These are phyloP conservation scores for Takashimella koratensis DNA, from an alignment of 1,284 basidiomycete species.

Conservation along the genomic window DNA sequence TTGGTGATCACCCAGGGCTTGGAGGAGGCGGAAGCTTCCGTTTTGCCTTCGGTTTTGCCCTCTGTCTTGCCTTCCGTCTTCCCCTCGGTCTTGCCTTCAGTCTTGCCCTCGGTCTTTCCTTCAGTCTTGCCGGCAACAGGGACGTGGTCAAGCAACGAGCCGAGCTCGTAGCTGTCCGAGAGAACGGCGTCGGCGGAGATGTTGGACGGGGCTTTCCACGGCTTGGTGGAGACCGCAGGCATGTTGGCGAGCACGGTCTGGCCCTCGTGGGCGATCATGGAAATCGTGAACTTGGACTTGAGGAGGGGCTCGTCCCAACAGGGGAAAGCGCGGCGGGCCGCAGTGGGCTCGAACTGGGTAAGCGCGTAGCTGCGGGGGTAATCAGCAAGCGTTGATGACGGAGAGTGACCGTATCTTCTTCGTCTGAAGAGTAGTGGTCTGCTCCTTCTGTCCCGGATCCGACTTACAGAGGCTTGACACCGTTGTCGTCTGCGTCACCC, in stretches of 20 bases:
- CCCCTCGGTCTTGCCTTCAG: slow-evolving; percentile 46
- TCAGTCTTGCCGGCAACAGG: slow-evolving; percentile 31
- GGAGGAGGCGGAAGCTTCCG: slow-evolving; percentile 29
- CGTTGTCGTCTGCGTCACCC: slow-evolving; percentile 52
- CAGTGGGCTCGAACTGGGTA: slow-evolving; percentile 80
- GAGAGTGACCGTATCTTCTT: no score
- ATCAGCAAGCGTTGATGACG: no score
- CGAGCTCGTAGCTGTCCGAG: slow-evolving; percentile 43
- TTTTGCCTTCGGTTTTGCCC: slow-evolving; percentile 35
- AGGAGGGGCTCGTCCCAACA: slow-evolving; percentile 89
- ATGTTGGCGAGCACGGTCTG: slow-evolving; percentile 77
- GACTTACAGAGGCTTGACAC: slow-evolving; percentile 48
- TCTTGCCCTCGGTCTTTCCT: slow-evolving; percentile 41
- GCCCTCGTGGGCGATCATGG: slow-evolving; percentile 72
- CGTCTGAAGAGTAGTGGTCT: no score
- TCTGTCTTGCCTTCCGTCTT: slow-evolving; percentile 41
- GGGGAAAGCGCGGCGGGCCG: slow-evolving; percentile 76
- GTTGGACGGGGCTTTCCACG: slow-evolving; percentile 42
- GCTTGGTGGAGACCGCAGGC: slow-evolving; percentile 61
- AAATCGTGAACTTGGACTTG: slow-evolving; percentile 80
- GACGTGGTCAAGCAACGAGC: slow-evolving; percentile 37
- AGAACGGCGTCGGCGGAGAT: slow-evolving; percentile 32
- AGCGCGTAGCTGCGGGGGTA: slow-evolving; percentile 59
- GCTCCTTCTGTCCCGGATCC: no score
- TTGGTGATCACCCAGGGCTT: slow-evolving; percentile 69